Evolutionary conservation across 495 filamentous ascomycete genomes (phyloP).

Genomic region (Penicillium cosmopolitanum): DNA sequence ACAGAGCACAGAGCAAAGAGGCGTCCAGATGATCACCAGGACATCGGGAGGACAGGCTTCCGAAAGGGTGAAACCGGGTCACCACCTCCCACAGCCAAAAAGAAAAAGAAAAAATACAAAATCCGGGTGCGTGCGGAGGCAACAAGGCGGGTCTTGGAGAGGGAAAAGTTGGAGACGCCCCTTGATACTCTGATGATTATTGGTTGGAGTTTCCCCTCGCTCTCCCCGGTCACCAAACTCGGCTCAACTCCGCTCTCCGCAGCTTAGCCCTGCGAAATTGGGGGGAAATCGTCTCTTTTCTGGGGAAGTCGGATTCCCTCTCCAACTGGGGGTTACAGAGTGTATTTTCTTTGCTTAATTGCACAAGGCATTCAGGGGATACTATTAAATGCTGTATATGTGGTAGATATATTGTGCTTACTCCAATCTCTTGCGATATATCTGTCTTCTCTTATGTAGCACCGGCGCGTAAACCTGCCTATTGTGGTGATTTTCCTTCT

Average conservation of each 20-base stretch:
- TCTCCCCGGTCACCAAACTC: constrained; percentile 4
- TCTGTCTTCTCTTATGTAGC: neutral
- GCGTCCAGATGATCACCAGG: constrained; percentile 6
- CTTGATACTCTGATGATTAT: neutral
- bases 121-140: constrained; percentile 27
- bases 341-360: no score
- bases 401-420: neutral
- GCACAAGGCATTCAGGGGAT: no score
- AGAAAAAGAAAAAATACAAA: neutral
- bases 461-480: constrained; percentile 20
- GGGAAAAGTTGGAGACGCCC: constrained; percentile 2
- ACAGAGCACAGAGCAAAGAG: neutral
- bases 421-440: neutral
- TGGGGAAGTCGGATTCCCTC: neutral
- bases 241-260: constrained; percentile 29
- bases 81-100: constrained; percentile 14
- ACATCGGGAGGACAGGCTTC: neutral
- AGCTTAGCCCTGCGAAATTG: constrained; percentile 2
- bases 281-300: neutral
- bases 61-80: constrained; percentile 26
- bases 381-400: neutral
- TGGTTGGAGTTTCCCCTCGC: constrained; percentile 18
- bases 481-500: neutral
- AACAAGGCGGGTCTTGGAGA: constrained; percentile 17
- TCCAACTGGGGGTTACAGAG: no score